Percentiles rank a stretch among this genome's conserved stretches.
These are phyloP conservation scores for Globisporangium takayamanum DNA, from an alignment of 352 stramenopile species.

Conservation along the genomic window DNA sequence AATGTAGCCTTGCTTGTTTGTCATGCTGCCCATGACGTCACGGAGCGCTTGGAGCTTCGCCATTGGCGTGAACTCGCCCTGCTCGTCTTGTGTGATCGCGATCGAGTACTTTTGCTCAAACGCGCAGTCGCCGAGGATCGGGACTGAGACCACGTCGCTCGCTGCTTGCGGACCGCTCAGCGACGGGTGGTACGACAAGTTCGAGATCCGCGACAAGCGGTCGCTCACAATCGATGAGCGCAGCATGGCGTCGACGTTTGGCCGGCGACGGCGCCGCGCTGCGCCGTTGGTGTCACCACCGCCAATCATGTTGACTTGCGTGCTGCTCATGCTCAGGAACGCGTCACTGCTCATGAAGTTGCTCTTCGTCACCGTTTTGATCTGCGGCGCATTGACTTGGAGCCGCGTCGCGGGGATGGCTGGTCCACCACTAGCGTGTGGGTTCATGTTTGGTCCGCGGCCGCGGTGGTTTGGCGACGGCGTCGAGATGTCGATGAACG, in stretches of 20 bases:
- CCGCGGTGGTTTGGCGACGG: slow-evolving; percentile 33
- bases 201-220: slow-evolving; percentile 42
- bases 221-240: slow-evolving; percentile 55
- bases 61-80: slow-evolving; percentile 33
- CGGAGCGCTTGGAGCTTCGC: slow-evolving; percentile 59
- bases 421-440: not conserved
- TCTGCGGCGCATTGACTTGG: slow-evolving; percentile 16
- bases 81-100: slow-evolving; percentile 51
- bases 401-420: slow-evolving; percentile 9
- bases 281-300: slow-evolving; percentile 17
- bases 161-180: slow-evolving; percentile 19
- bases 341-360: slow-evolving; percentile 61
- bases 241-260: slow-evolving; percentile 65
- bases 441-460: slow-evolving; percentile 12
- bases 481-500: slow-evolving; percentile 67
- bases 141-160: slow-evolving; percentile 50
- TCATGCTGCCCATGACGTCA: slow-evolving; percentile 68
- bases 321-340: slow-evolving; percentile 37
- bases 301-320: slow-evolving; percentile 27
- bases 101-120: slow-evolving; percentile 67
- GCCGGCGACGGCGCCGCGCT: slow-evolving; percentile 33
- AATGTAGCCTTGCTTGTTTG: slow-evolving; percentile 55
- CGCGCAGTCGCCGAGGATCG: slow-evolving; percentile 57
- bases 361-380: slow-evolving; percentile 26
- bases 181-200: slow-evolving; percentile 48